phyloP scores from a whole-genome alignment of 2,329 filamentous ascomycete genomes.

The Claviceps pusilla region DNA sequence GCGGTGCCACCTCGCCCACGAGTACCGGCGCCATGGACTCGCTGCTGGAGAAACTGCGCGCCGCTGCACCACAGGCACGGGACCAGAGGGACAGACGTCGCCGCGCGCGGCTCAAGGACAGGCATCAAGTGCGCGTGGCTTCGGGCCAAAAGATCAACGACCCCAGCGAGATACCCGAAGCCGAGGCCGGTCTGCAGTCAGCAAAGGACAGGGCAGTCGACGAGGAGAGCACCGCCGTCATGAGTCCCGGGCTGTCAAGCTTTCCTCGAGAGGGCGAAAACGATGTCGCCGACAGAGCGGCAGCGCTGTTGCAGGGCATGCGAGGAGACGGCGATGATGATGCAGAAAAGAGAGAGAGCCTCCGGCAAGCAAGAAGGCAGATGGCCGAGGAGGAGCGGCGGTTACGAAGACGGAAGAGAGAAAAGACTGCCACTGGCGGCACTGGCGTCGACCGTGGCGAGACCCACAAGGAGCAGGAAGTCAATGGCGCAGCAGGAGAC shows the following conservation, averaged over 20 bases:
- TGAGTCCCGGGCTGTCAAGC: slow-evolving; percentile 32
- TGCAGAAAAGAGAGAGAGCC: slow-evolving; percentile 39
- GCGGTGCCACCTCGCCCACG: slow-evolving; percentile 44
- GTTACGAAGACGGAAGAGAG: slow-evolving; percentile 49
- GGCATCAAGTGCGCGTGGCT: slow-evolving; percentile 77
- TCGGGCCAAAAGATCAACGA: slow-evolving; percentile 80
- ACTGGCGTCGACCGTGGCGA: slow-evolving; percentile 17
- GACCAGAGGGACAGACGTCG: slow-evolving; percentile 81
- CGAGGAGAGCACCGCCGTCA: slow-evolving; percentile 30
- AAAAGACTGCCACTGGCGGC: slow-evolving; percentile 31
- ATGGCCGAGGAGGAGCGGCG: slow-evolving; percentile 67
- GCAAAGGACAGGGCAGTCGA: slow-evolving; percentile 21
- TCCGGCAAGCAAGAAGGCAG: slow-evolving; percentile 48
- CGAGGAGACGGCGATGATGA: slow-evolving; percentile 47
- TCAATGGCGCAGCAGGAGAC: slow-evolving; percentile 8
- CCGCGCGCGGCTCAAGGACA: slow-evolving; percentile 75
- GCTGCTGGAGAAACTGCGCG: slow-evolving; percentile 82
- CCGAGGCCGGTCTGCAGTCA: slow-evolving; percentile 26
- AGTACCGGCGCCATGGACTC: slow-evolving; percentile 91
- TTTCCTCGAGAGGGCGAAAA: slow-evolving; percentile 38
- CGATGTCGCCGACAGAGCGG: slow-evolving; percentile 75
- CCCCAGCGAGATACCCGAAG: slow-evolving; percentile 43
- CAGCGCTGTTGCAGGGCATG: slow-evolving; percentile 70
- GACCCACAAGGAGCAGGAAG: slow-evolving; percentile 11
- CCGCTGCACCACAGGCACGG: slow-evolving; percentile 75